Percentiles rank a stretch among this genome's conserved stretches.
These are phyloP conservation scores for Endoconidiophora laricicola DNA, from an alignment of 2,329 filamentous ascomycete species.

Conservation along the genomic window DNA sequence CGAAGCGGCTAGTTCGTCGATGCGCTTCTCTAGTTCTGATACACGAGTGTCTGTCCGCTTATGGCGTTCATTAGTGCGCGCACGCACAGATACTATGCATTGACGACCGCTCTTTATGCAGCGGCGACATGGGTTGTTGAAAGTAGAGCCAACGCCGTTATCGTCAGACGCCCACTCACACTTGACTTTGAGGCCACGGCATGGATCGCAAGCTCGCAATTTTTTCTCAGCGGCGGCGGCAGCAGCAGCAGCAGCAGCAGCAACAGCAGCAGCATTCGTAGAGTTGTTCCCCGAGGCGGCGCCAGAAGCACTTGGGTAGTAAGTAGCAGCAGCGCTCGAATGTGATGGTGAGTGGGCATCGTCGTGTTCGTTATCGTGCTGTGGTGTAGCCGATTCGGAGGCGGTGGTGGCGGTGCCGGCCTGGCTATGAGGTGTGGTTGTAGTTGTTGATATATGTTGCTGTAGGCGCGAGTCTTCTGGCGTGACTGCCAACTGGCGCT, in stretches of 20 bases:
- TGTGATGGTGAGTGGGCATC: too few relatives aligned
- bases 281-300: too few relatives aligned
- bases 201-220: conserved; percentile 58
- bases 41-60: conserved; percentile 86
- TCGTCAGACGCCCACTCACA: conserved; percentile 59
- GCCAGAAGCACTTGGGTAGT: too few relatives aligned
- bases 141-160: conserved; percentile 13
- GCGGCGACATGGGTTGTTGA: conserved; percentile 50
- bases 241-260: conserved; percentile 9
- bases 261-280: too few relatives aligned
- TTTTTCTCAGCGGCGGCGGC: conserved; percentile 40
- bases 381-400: too few relatives aligned
- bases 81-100: conserved; percentile 61
- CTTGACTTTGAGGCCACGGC: conserved; percentile 62
- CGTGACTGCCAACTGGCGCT: too few relatives aligned
- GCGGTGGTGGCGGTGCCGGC: too few relatives aligned
- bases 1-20: conserved; percentile 71
- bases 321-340: too few relatives aligned
- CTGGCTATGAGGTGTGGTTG: too few relatives aligned
- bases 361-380: too few relatives aligned
- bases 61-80: conserved; percentile 50
- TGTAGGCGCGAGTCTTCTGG: too few relatives aligned
- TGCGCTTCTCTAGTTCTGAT: conserved; percentile 81
- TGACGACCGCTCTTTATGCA: conserved; percentile 65
- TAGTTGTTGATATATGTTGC: too few relatives aligned